Percentiles rank a stretch among this genome's conserved stretches.
phyloP scores from a whole-genome alignment of 768 basidiomycete genomes.

The Lactarius sp. region DNA sequence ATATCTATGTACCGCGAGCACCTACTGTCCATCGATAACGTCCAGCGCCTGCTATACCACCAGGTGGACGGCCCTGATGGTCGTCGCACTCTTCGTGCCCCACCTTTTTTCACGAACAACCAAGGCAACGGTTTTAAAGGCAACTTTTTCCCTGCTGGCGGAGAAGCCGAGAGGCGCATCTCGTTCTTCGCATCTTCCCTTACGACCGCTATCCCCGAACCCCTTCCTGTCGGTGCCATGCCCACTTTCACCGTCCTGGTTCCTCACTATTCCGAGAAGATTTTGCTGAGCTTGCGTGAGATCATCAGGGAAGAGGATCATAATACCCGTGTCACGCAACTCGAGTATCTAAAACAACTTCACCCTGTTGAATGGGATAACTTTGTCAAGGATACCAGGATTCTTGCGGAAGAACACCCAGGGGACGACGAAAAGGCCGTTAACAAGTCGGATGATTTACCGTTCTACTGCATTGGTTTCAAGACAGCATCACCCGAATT shows the following conservation, averaged over 20 bases:
- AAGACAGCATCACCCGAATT: slow-evolving; percentile 99
- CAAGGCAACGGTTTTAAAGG: slow-evolving; percentile 61
- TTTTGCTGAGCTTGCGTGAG: slow-evolving; percentile 90
- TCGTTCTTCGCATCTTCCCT: slow-evolving; percentile 98
- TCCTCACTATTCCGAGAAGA: slow-evolving; percentile 99
- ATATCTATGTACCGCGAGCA: slow-evolving; percentile 99
- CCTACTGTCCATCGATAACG: slow-evolving; percentile 94
- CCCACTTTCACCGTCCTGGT: slow-evolving; percentile 99
- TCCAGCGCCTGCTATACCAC: slow-evolving; percentile 95
- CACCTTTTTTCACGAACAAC: slow-evolving; percentile 97
- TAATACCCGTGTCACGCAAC: slow-evolving; percentile 91
- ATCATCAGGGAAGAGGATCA: slow-evolving; percentile 98
- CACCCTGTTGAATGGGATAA: slow-evolving; percentile 99
- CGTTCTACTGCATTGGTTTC: slow-evolving; percentile 99
- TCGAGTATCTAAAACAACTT: slow-evolving; percentile 97
- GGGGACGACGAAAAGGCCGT: slow-evolving; percentile 59
- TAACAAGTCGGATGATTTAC: slow-evolving; percentile 82
- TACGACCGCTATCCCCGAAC: slow-evolving; percentile 92
- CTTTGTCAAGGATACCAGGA: slow-evolving; percentile 99
- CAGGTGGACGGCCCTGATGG: slow-evolving; percentile 90
- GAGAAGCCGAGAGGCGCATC: slow-evolving; percentile 95
- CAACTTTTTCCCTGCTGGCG: slow-evolving; percentile 89
- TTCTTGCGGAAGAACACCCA: slow-evolving; percentile 84
- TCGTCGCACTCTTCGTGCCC: slow-evolving; percentile 87
- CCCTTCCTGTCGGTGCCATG: slow-evolving; percentile 96